These are phyloP conservation scores for Camellia lanceoleosa DNA, from an alignment of 148 eudicot species.

Conservation along the genomic window DNA sequence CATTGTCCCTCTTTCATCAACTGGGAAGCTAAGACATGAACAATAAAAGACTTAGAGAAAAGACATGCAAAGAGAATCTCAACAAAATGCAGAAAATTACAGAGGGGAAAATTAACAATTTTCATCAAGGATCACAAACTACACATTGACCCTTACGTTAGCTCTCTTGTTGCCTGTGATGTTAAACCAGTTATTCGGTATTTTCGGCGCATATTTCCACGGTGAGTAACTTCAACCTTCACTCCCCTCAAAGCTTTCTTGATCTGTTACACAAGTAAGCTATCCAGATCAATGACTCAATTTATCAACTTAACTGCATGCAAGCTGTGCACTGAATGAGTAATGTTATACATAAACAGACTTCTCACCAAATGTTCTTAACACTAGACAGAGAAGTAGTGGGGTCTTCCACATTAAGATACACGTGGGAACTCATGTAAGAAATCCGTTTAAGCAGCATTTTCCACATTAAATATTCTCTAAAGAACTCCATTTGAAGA, in stretches of 20 bases:
- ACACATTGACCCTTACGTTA: constrained; percentile 44
- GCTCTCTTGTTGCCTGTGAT: constrained; percentile 71
- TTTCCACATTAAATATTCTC: not conserved
- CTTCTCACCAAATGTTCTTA: too few relatives aligned
- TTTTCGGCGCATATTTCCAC: constrained; percentile 71
- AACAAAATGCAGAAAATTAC: not conserved
- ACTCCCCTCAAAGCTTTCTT: constrained; percentile 76
- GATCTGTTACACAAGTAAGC: constrained; percentile 37
- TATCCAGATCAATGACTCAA: not conserved
- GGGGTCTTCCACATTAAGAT: too few relatives aligned
- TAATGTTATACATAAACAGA: too few relatives aligned
- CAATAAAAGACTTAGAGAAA: not conserved
- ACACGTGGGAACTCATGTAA: too few relatives aligned
- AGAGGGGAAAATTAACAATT: not conserved
- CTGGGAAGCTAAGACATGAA: constrained; percentile 52
- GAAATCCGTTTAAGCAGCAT: too few relatives aligned
- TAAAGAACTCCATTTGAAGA: not conserved
- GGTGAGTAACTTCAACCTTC: constrained; percentile 74
- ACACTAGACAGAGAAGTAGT: too few relatives aligned
- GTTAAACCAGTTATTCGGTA: constrained; percentile 75
- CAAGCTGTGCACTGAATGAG: not conserved
- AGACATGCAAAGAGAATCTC: not conserved
- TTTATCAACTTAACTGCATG: not conserved
- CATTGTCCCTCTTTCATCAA: constrained; percentile 73
- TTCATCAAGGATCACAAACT: not conserved